phyloP scores from a whole-genome alignment of 2,329 filamentous ascomycete species.

The Penicillium sp. region DNA sequence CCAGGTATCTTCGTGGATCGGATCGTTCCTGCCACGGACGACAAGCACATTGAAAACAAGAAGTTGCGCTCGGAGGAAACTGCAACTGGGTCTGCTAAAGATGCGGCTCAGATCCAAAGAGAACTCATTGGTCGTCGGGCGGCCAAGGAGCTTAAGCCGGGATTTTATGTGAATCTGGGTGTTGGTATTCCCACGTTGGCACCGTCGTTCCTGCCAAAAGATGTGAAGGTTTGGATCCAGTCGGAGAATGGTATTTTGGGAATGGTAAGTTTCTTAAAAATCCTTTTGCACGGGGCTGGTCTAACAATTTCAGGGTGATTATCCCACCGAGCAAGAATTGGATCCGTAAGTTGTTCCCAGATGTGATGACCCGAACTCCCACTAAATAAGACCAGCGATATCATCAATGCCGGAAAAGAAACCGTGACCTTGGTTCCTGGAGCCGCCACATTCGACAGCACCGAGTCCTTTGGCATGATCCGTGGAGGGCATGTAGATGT shows the following conservation, averaged over 20 bases:
- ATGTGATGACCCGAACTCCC: too few species aligned
- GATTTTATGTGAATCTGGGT: slow-evolving; percentile 37
- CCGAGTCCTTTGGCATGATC: slow-evolving; percentile 86
- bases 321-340: slow-evolving; percentile 68
- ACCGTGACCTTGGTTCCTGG: slow-evolving; percentile 77
- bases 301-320: slow-evolving; percentile 55
- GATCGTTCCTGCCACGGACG: slow-evolving; percentile 69
- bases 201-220: slow-evolving; percentile 68
- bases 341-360: slow-evolving; percentile 51
- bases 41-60: slow-evolving; percentile 70
- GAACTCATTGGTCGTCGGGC: slow-evolving; percentile 71
- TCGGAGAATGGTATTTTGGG: slow-evolving; percentile 84
- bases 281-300: slow-evolving; percentile 10
- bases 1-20: slow-evolving; percentile 81
- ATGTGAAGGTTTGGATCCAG: slow-evolving; percentile 75
- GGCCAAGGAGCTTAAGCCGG: slow-evolving; percentile 73
- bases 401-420: slow-evolving; percentile 86
- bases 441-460: slow-evolving; percentile 72
- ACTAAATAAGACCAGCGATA: slow-evolving; percentile 49
- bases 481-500: slow-evolving; percentile 80
- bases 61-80: slow-evolving; percentile 53
- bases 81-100: slow-evolving; percentile 35
- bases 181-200: slow-evolving; percentile 74
- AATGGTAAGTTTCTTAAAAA: slow-evolving; percentile 47
- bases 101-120: slow-evolving; percentile 39